A percentile compares a stretch with the other conserved stretches of the same genome.
These are phyloP conservation scores for Leccinum broughii DNA, from an alignment of 768 basidiomycete species.

Conservation along the genomic window DNA sequence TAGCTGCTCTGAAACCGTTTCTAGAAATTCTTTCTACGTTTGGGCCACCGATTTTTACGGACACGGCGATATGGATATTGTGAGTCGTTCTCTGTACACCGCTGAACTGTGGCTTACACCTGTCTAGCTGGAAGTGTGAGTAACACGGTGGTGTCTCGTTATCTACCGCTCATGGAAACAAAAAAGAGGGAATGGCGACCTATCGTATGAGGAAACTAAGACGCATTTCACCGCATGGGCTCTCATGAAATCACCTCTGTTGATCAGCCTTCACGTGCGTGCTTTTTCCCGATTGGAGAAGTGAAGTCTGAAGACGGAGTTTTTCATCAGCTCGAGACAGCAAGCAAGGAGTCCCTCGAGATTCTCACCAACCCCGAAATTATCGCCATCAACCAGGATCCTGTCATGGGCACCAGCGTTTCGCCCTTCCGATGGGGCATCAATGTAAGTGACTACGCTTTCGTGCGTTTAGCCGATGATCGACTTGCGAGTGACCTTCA, in stretches of 20 bases:
- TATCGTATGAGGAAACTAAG: conserved; percentile 64
- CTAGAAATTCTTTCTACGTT: conserved; percentile 65
- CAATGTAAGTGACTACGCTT: conserved; percentile 44
- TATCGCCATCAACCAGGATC: conserved; percentile 69
- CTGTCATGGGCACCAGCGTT: conserved; percentile 57
- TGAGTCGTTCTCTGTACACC: conserved; percentile 28
- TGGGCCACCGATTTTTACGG: conserved; percentile 68
- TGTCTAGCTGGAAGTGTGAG: conserved; percentile 55
- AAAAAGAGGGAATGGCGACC: conserved; percentile 58
- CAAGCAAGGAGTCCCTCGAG: conserved; percentile 49
- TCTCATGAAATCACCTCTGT: conserved; percentile 65
- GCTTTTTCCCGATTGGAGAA: conserved; percentile 5
- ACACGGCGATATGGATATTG: conserved; percentile 70
- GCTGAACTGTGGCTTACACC: not conserved
- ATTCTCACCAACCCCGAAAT: conserved; percentile 66
- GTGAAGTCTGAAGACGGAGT: not conserved
- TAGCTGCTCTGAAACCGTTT: not conserved
- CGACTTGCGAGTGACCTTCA: conserved; percentile 8
- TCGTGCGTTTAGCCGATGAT: not conserved
- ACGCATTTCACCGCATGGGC: conserved; percentile 76
- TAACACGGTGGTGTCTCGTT: not conserved
- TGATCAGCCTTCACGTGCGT: conserved; percentile 60
- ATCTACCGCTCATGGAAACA: not conserved
- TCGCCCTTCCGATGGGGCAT: conserved; percentile 71
- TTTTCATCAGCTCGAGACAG: conserved; percentile 45